Evolutionary conservation across 2,329 filamentous ascomycete genomes (phyloP), one percentile per base, ranked within the genome.

Genomic region (Cercospora janseana): DNA sequence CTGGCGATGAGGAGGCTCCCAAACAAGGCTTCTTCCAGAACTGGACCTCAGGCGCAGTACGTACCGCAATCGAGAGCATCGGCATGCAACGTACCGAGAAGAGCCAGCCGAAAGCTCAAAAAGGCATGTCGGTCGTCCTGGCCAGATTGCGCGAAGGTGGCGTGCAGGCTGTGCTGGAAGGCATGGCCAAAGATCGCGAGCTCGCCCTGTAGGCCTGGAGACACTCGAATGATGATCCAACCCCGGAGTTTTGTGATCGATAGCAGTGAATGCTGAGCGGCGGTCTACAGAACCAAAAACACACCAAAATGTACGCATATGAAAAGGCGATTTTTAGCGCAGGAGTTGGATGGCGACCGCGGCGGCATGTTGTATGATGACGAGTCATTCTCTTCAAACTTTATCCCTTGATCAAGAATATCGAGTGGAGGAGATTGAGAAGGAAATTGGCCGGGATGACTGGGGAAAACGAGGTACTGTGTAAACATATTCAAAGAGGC

Each of bases 121-220:
- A 91, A 66, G 88, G 88, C 41, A 92, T 93, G 88, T 83, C 81
- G 49, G 81, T 91, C 28, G 87, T 93, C 6, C 75, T 93, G 16
- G 86, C 90, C 69, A 76, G 87, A 40, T 68, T 88, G 64, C 74
- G 85, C 46, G 74, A 76, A 51, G 84, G 84, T 29, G 85, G 85
- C 0, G 71, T 88, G 13, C 81, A 86, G 12, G 83, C 70, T 16
- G 85, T 87, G n/a, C 70, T 88, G 23, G 84, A 87, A 57, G 83
- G 82, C 21, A 87, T 87, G 83, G 74, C 81, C 44, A 72, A 75
- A 60, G 83, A 87, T 62, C 74, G 66, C 8, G 66, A 68, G 52
- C 32, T 58, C 31, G 42, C 47, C 10, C 9, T 52, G 18, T 52
- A 52, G 37, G 1, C 20, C n/a, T 32, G 18, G 12, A 1, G 10